Conservation (phyloP, 208 protist species). For the Leishmania braziliensis region DNA sequence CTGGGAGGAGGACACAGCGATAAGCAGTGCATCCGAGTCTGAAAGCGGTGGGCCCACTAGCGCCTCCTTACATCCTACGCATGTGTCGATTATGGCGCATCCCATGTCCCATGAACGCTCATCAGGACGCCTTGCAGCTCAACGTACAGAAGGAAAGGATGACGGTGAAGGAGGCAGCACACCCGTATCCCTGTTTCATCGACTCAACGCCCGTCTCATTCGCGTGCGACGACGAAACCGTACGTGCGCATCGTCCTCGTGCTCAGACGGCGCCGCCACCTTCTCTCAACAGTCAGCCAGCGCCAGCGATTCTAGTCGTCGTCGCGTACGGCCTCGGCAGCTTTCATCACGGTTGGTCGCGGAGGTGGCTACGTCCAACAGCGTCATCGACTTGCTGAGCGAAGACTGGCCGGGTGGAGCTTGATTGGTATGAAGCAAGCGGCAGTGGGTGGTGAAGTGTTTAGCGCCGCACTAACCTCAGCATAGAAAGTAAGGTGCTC, state of each 20-base stretch:
- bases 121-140: not conserved
- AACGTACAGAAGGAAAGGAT: not conserved
- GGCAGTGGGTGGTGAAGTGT: not conserved
- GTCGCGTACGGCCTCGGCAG: not conserved
- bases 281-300: not conserved
- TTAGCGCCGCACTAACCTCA: too few relatives aligned
- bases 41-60: not conserved
- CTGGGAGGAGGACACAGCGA: slow-evolving; percentile 16
- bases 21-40: not conserved
- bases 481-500: not conserved
- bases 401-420: not conserved
- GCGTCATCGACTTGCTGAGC: slow-evolving; percentile 7
- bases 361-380: not conserved
- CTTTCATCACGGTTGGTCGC: not conserved
- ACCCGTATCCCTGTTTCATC: not conserved
- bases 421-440: not conserved
- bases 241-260: not conserved
- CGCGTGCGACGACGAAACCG: slow-evolving; percentile 11
- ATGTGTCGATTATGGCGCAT: not conserved
- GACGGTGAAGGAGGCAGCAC: not conserved
- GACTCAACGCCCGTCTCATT: slow-evolving; percentile 17
- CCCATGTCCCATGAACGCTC: not conserved
- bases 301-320: not conserved
- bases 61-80: not conserved
- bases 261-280: not conserved